Conservation (phyloP, 495 filamentous ascomycete genomes). For the Podospora pseudoanserina region DNA sequence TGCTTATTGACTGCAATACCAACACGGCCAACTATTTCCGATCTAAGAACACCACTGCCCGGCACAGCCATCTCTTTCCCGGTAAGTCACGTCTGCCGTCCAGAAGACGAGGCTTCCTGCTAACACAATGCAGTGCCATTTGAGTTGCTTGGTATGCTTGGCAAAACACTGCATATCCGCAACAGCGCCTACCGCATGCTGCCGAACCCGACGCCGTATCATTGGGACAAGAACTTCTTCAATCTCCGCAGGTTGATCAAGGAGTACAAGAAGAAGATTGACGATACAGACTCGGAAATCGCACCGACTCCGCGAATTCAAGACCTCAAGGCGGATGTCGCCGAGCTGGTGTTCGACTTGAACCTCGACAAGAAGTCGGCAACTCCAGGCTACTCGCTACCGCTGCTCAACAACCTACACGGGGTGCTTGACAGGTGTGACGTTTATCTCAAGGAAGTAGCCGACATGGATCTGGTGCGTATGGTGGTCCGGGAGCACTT, state of each 20-base stretch:
- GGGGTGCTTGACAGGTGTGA: slow-evolving; percentile 34
- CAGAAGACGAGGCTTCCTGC: not conserved
- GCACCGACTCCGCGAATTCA: not conserved
- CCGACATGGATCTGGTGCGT: slow-evolving; percentile 28
- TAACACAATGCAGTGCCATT: slow-evolving; percentile 42
- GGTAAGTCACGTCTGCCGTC: slow-evolving; percentile 25
- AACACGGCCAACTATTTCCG: slow-evolving; percentile 41
- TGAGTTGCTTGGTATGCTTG: slow-evolving; percentile 51
- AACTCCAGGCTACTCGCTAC: slow-evolving; percentile 26
- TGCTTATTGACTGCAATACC: slow-evolving; percentile 43
- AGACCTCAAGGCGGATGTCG: slow-evolving; percentile 18
- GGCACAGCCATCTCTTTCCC: slow-evolving; percentile 45
- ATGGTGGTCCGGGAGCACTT: slow-evolving; percentile 38
- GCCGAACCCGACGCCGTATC: slow-evolving; percentile 47
- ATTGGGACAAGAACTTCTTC: slow-evolving; percentile 45
- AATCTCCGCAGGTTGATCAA: slow-evolving; percentile 33
- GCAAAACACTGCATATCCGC: slow-evolving; percentile 41
- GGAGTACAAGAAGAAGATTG: slow-evolving; percentile 30
- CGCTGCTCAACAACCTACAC: slow-evolving; percentile 38
- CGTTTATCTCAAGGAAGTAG: slow-evolving; percentile 20
- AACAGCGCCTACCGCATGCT: slow-evolving; percentile 44
- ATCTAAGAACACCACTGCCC: slow-evolving; percentile 24
- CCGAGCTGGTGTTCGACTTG: slow-evolving; percentile 11
- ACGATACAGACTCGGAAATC: slow-evolving; percentile 14
- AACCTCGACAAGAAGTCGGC: slow-evolving; percentile 15